Percentiles rank a stretch among this genome's conserved stretches.
phyloP scores from a whole-genome alignment of 495 filamentous ascomycete genomes.

The Hyaloscypha bicolor region DNA sequence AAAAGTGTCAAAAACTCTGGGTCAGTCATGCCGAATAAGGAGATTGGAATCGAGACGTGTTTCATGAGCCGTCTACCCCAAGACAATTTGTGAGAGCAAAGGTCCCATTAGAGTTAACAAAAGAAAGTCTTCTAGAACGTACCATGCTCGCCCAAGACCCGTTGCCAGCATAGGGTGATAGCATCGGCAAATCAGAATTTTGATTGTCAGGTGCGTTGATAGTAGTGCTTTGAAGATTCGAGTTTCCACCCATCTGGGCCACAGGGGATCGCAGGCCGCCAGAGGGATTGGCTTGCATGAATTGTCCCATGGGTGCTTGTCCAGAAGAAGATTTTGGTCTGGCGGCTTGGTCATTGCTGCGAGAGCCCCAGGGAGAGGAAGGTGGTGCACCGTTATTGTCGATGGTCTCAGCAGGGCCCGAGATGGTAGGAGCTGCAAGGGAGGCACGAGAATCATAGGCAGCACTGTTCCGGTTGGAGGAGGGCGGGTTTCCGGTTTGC shows the following conservation, averaged over 20 bases:
- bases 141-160: conserved; percentile 98
- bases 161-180: conserved; percentile 86
- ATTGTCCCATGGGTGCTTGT: conserved; percentile 94
- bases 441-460: conserved; percentile 73
- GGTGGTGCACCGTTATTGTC: conserved; percentile 61
- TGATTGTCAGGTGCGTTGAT: conserved; percentile 73
- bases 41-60: not conserved
- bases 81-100: too few species aligned
- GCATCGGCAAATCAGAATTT: conserved; percentile 68
- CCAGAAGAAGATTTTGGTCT: conserved; percentile 89
- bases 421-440: conserved; percentile 76
- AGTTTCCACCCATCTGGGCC: conserved; percentile 64
- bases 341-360: conserved; percentile 54
- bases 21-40: not conserved
- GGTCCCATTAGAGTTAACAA: too few species aligned
- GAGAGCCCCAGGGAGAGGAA: conserved; percentile 75
- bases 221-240: conserved; percentile 80
- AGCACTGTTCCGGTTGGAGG: conserved; percentile 91
- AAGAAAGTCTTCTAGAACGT: not conserved
- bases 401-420: conserved; percentile 49
- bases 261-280: conserved; percentile 83
- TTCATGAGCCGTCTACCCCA: too few species aligned
- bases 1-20: not conserved
- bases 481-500: conserved; percentile 85
- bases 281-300: conserved; percentile 80